Evolutionary conservation across 306 rosid genomes (phyloP), one percentile per base, ranked within the genome.

Genomic region (Vigna reflexopilosa): DNA sequence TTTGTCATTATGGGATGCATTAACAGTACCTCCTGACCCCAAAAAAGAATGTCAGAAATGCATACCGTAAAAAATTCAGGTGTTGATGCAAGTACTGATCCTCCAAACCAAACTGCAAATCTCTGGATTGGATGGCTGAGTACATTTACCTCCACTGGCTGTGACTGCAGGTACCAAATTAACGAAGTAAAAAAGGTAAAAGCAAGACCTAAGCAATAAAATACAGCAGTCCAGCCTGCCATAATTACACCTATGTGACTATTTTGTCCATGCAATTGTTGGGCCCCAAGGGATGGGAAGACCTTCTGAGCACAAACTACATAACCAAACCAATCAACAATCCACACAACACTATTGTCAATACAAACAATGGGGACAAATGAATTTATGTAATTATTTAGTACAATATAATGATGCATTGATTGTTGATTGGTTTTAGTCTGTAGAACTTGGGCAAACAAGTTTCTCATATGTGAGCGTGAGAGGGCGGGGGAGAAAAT

Each of bases 91-190:
- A 96, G 99, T 30, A 96, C 98, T 9, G 99, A 96, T 59, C 99
- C 99, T 71, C 99, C 99, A 80, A 96, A 96, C 99, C 99, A 96
- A 83, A 96, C 99, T 68, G 99, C 99, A 85, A 82, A 93, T 87
- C 96, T 96, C 91, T 96, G 99, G 86, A 96, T 91, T 58, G 99
- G 97, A 86, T 96, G 93, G 82, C 99, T 93, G 64, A 93, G 87
- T 32, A 96, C 99, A 84, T 96, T 96, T 83, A 96, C 99, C 81
- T 96, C 99, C 86, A 96, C 99, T 49, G 98, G 99, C 2, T 93
- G 94, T 4, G 99, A 87, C 98, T 96, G 87, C 49, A 76, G 71
- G 61, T 3, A 48, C 67, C 67, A 72, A 38, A 49, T 58, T 5
- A 78, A 44, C 12, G 49, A 44, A 44, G 49, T 44, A 44, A 44